A percentile compares a stretch with the other conserved stretches of the same genome.
Conservation (phyloP, 768 basidiomycete genomes). For the Kwoniella botswanensis region DNA sequence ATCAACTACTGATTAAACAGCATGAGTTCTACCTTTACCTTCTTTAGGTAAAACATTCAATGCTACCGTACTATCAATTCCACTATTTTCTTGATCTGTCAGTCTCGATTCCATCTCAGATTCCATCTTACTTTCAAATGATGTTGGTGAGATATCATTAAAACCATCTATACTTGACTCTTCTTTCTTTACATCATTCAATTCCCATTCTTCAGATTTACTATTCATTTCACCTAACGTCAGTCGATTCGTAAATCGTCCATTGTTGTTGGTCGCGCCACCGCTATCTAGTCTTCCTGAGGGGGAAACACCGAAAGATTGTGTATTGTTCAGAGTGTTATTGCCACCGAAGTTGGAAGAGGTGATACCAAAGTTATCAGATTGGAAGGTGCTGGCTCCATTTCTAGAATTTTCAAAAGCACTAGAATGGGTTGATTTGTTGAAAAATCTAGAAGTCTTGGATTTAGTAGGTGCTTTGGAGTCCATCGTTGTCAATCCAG, state of each 20-base stretch:
- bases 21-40: conserved; percentile 14
- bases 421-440: conserved; percentile 15
- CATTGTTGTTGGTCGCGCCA: neutral
- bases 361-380: conserved; percentile 28
- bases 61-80: conserved; percentile 31
- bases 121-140: conserved; percentile 20
- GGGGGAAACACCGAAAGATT: conserved; percentile 3
- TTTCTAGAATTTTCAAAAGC: conserved; percentile 29
- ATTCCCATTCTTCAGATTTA: conserved; percentile 23
- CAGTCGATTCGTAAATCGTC: conserved; percentile 42
- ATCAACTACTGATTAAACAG: conserved; percentile 7
- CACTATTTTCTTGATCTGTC: neutral
- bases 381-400: conserved; percentile 24
- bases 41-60: conserved; percentile 33
- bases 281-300: neutral
- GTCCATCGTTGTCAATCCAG: conserved; percentile 23
- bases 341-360: conserved; percentile 36
- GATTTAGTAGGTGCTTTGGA: conserved; percentile 17
- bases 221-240: conserved; percentile 11
- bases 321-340: conserved; percentile 20
- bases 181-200: conserved; percentile 12
- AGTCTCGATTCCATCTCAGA: conserved; percentile 28
- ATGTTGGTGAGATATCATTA: conserved; percentile 24
- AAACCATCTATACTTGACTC: conserved; percentile 1
- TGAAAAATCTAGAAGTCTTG: conserved; percentile 27